A percentile compares a stretch with the other conserved stretches of the same genome.
These are phyloP conservation scores for Globisporangium carolinianum DNA, from an alignment of 352 stramenopile genomes.

Conservation along the genomic window DNA sequence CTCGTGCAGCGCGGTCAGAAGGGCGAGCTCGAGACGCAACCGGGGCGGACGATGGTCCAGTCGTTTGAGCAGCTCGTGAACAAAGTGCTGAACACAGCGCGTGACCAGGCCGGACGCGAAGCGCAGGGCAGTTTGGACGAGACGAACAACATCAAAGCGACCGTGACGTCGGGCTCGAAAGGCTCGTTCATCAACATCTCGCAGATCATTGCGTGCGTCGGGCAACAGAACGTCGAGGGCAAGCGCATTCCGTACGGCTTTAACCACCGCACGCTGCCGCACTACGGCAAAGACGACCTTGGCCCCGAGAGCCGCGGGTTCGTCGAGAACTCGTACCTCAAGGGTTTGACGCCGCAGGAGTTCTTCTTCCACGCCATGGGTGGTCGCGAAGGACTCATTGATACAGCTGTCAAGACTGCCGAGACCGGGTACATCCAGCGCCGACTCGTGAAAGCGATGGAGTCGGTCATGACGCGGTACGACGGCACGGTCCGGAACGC, in stretches of 20 bases:
- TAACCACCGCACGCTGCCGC: conserved; percentile 94
- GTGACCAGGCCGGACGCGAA: conserved; percentile 80
- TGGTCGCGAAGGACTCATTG: conserved; percentile 98
- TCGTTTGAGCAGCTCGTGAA: conserved; percentile 98
- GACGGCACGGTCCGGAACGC: conserved; percentile 98
- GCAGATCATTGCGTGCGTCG: conserved; percentile 99
- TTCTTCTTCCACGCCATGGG: conserved; percentile 99
- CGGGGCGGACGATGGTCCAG: conserved; percentile 98
- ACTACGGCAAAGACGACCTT: conserved; percentile 96
- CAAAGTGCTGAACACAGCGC: conserved; percentile 89
- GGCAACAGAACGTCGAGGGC: conserved; percentile 98
- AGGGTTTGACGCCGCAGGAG: conserved; percentile 91
- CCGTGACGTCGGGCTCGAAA: conserved; percentile 98
- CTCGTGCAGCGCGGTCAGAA: conserved; percentile 97
- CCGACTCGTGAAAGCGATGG: conserved; percentile 99
- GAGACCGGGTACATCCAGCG: conserved; percentile 99
- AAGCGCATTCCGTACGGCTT: conserved; percentile 96
- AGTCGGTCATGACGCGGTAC: conserved; percentile 98
- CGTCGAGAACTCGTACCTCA: conserved; percentile 99
- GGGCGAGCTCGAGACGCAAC: conserved; percentile 96
- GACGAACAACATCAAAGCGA: conserved; percentile 99
- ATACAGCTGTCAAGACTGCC: conserved; percentile 99
- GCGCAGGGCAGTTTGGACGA: conserved; percentile 86
- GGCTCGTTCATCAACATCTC: conserved; percentile 99
- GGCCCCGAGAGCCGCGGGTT: conserved; percentile 98